Evolutionary conservation across 2,329 filamentous ascomycete species (phyloP), one percentile per base, ranked within the genome.

Genomic region (Fusarium sp.): DNA sequence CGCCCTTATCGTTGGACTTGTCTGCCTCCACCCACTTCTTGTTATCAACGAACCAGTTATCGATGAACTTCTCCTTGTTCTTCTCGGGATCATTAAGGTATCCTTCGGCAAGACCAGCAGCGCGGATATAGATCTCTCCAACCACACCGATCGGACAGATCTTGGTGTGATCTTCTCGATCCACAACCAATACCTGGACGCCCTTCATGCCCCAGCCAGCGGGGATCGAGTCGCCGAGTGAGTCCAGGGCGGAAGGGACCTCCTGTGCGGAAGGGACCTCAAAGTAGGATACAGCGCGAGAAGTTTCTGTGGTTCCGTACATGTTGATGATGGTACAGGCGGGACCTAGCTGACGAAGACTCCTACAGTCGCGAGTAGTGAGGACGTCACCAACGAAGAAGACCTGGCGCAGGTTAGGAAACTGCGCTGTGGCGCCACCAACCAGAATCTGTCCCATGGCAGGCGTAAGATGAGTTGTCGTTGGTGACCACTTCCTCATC

Each of bases 381-480:
- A 98, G 82, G 38, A 98, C 86, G 78, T 98, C 95, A 36, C 96
- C 96, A 3, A 98, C 95, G 71, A 95, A 98, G 86, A 98, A 95
- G 24, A 91, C 94, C 64, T 47, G 38, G n/a, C 38, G 39, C 90
- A 87, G 65, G 92, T 92, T 28, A 70, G 68, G 68, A 78, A 98
- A 97, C 73, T 93, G 82, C 0, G 93, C 91, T 7, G 85, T 91
- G 30, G 94, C 93, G 74, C 93, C 94, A 47, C 95, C 95, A n/a
- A 95, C 91, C 5, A 98, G 85, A 69, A 98, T 96, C 77, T 98
- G 94, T 61, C 95, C 95, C 95, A 98, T 98, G 64, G 96, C 96
- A 15, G 96, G 96, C 3, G 96, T 99, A 42, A 98, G 84, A 82
- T 98, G 96, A 18, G 92, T 94, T 26, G 95, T 93, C 22, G 91